phyloP scores from a whole-genome alignment of 2,329 filamentous ascomycete genomes.

The Hymenoscyphus albidus region DNA sequence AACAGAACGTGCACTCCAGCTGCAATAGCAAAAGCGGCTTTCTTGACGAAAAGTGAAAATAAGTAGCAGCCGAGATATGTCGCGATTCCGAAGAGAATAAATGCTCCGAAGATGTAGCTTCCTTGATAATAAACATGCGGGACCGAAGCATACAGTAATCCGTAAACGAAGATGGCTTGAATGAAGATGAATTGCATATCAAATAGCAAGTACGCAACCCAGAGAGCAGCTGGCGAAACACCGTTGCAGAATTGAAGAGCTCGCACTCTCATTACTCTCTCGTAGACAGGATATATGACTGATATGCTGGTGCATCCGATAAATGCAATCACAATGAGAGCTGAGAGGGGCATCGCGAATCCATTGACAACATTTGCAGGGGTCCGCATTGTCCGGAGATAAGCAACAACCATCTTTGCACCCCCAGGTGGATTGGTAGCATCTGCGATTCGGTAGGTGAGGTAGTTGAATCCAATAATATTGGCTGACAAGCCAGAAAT shows the following conservation, averaged over 20 bases:
- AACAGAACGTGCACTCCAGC: constrained; percentile 32
- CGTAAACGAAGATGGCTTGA: constrained; percentile 26
- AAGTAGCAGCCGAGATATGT: constrained; percentile 29
- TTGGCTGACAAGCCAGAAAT: neutral
- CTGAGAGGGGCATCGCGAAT: constrained; percentile 18
- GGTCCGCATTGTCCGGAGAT: constrained; percentile 18
- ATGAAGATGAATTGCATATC: constrained; percentile 30
- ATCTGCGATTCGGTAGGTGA: constrained; percentile 28
- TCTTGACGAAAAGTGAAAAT: constrained; percentile 27
- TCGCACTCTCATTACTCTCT: constrained; percentile 28
- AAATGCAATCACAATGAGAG: constrained; percentile 25
- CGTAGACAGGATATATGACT: constrained; percentile 30
- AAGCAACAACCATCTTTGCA: constrained; percentile 13
- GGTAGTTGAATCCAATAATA: constrained; percentile 20
- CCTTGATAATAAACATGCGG: constrained; percentile 23
- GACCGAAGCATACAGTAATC: constrained; percentile 18
- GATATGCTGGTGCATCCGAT: constrained; percentile 24
- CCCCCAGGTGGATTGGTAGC: constrained; percentile 18
- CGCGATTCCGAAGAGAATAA: constrained; percentile 30
- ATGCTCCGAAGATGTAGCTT: constrained; percentile 23
- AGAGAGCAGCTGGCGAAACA: constrained; percentile 29
- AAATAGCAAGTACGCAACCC: constrained; percentile 29
- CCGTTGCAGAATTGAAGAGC: constrained; percentile 31
- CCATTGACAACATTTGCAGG: constrained; percentile 16
- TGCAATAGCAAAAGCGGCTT: constrained; percentile 29